A percentile compares a stretch with the other conserved stretches of the same genome.
phyloP scores from a whole-genome alignment of 2,329 filamentous ascomycete species.

The Sphaerulina vaccinii region DNA sequence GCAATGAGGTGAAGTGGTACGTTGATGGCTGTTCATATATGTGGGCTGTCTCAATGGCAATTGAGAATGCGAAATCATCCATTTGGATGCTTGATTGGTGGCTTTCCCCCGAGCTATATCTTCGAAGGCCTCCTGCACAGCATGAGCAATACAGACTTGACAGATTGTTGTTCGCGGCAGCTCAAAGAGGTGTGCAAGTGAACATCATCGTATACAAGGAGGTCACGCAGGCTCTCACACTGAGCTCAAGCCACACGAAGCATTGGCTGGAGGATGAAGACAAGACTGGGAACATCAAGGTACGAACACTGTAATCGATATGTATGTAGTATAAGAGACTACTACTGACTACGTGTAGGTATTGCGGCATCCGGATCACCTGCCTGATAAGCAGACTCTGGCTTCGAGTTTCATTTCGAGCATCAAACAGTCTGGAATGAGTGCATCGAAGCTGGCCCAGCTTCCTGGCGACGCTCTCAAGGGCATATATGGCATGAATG shows the following conservation, averaged over 20 bases:
- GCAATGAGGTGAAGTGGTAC: constrained; percentile 80
- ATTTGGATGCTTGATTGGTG: constrained; percentile 79
- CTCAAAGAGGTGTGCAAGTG: constrained; percentile 78
- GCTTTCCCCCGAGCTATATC: constrained; percentile 83
- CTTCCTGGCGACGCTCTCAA: constrained; percentile 72
- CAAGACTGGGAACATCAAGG: constrained; percentile 45
- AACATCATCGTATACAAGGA: constrained; percentile 93
- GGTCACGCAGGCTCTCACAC: constrained; percentile 50
- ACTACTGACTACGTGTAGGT: constrained; percentile 75
- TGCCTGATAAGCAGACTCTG: constrained; percentile 69
- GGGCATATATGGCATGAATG: constrained; percentile 75
- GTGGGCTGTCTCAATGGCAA: constrained; percentile 75
- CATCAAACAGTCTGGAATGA: constrained; percentile 57
- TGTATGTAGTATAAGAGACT: neutral
- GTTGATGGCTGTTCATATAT: constrained; percentile 68
- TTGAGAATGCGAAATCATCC: constrained; percentile 72
- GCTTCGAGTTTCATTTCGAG: constrained; percentile 56
- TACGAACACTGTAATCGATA: constrained; percentile 46
- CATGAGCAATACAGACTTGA: constrained; percentile 85
- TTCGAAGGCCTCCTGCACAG: constrained; percentile 75
- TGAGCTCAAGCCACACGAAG: constrained; percentile 73
- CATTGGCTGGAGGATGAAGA: constrained; percentile 66
- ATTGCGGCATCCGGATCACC: constrained; percentile 86
- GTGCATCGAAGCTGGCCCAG: constrained; percentile 57
- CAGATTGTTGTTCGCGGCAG: constrained; percentile 75